Conservation (phyloP, 192 early-diverging fungal genomes). For the Entomortierella chlamydospora region DNA sequence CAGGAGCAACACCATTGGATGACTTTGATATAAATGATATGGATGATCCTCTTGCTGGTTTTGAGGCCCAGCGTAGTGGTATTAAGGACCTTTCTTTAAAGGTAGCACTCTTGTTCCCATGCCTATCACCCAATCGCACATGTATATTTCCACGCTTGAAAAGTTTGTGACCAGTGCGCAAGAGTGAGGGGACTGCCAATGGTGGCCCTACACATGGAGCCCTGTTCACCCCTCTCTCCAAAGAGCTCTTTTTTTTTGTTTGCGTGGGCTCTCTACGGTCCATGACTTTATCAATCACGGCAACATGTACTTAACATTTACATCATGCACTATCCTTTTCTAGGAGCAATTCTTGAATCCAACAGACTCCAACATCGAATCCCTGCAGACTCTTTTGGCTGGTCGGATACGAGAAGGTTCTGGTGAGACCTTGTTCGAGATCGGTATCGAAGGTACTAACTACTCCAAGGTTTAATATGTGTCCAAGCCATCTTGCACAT, state of each 20-base stretch:
- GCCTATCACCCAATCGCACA: not conserved
- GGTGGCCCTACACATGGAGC: no score
- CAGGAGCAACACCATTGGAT: constrained; percentile 6
- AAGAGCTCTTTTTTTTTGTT: no score
- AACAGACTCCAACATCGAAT: constrained; percentile 58
- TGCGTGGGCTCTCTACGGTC: no score
- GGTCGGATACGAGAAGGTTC: constrained; percentile 64
- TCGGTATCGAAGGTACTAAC: constrained; percentile 74
- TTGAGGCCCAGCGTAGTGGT: constrained; percentile 53
- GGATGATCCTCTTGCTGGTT: constrained; percentile 51
- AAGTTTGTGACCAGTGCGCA: no score
- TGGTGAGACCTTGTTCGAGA: constrained; percentile 84
- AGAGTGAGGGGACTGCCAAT: no score
- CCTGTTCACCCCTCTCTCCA: no score
- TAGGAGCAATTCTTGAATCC: constrained; percentile 64
- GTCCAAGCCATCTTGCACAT: no score
- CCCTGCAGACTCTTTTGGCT: constrained; percentile 54
- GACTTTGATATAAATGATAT: constrained; percentile 53
- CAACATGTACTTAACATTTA: no score
- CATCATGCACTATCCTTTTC: no score
- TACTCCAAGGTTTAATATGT: not conserved
- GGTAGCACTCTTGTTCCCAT: constrained; percentile 11
- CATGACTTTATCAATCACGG: no score
- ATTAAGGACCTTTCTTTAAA: constrained; percentile 51
- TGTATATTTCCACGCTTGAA: not conserved